These are phyloP conservation scores for Debaryomyces sp. DNA, from an alignment of 1,139 yeast species.

Conservation along the genomic window DNA sequence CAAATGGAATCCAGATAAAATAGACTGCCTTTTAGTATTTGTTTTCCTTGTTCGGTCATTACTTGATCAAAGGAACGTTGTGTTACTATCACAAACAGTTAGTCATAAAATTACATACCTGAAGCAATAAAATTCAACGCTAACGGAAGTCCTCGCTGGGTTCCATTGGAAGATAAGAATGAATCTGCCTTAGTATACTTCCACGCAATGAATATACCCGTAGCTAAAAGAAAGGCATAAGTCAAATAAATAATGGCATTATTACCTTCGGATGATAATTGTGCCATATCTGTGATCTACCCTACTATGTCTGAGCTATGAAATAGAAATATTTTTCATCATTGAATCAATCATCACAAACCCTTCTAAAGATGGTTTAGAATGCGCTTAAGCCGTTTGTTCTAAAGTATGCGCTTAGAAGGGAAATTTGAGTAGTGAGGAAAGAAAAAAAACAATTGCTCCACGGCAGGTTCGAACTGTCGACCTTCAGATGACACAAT, in stretches of 20 bases:
- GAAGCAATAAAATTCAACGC: slow-evolving; percentile 87
- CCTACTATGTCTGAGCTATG: background rate
- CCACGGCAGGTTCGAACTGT: slow-evolving; percentile 60
- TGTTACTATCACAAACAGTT: background rate
- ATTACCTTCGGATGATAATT: slow-evolving; percentile 44
- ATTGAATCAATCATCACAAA: background rate
- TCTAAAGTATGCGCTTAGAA: background rate
- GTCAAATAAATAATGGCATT: slow-evolving; percentile 80
- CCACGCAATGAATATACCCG: slow-evolving; percentile 63
- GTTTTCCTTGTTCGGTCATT: background rate
- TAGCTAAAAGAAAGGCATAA: slow-evolving; percentile 64
- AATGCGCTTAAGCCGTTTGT: background rate
- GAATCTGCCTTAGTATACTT: slow-evolving; percentile 49
- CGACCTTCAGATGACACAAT: slow-evolving; percentile 54
- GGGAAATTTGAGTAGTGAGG: background rate
- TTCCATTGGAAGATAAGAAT: slow-evolving; percentile 76
- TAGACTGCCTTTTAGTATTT: background rate
- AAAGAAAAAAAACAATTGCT: slow-evolving; percentile 26
- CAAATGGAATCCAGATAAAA: background rate
- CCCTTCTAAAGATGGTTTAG: background rate
- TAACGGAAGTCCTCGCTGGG: slow-evolving; percentile 78
- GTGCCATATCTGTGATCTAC: slow-evolving; percentile 20
- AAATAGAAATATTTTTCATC: background rate
- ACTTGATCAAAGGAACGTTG: background rate
- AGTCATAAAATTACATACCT: slow-evolving; percentile 56